These are phyloP conservation scores for Tetrapisispora taiwanensis DNA, from an alignment of 805 yeast genomes.

Conservation along the genomic window DNA sequence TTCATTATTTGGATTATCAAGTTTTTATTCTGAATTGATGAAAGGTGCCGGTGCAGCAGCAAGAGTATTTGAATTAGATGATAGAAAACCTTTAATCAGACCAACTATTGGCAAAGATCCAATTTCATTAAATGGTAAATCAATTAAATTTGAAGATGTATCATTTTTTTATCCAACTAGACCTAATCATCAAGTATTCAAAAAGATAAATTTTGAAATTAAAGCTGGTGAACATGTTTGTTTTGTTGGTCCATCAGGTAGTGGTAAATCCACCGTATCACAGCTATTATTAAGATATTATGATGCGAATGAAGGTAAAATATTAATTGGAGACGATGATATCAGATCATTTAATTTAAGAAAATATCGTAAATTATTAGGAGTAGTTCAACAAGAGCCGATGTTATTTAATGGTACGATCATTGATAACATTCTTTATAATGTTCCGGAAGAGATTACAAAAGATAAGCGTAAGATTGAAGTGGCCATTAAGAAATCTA, in stretches of 20 bases:
- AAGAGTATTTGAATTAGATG: conserved; percentile 77
- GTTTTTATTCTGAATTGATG: conserved; percentile 89
- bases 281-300: conserved; percentile 74
- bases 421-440: conserved; percentile 74
- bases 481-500: conserved; percentile 58
- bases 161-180: conserved; percentile 78
- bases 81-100: conserved; percentile 61
- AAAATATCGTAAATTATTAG: conserved; percentile 60
- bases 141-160: conserved; percentile 52
- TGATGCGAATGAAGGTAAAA: conserved; percentile 59
- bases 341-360: conserved; percentile 60
- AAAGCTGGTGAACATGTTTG: conserved; percentile 81
- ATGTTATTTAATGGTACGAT: conserved; percentile 78
- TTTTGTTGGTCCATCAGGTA: conserved; percentile 94
- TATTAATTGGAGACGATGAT: conserved; percentile 54
- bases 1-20: conserved; percentile 84
- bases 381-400: conserved; percentile 93
- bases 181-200: conserved; percentile 57
- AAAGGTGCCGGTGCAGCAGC: conserved; percentile 96
- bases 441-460: conserved; percentile 39
- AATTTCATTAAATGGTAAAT: conserved; percentile 21
- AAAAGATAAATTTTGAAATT: conserved; percentile 48
- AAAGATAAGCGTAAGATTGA: conserved; percentile 50
- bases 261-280: conserved; percentile 86
- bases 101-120: conserved; percentile 50